phyloP scores from a whole-genome alignment of 73 alveolate species.

The Diophrys sp. region DNA sequence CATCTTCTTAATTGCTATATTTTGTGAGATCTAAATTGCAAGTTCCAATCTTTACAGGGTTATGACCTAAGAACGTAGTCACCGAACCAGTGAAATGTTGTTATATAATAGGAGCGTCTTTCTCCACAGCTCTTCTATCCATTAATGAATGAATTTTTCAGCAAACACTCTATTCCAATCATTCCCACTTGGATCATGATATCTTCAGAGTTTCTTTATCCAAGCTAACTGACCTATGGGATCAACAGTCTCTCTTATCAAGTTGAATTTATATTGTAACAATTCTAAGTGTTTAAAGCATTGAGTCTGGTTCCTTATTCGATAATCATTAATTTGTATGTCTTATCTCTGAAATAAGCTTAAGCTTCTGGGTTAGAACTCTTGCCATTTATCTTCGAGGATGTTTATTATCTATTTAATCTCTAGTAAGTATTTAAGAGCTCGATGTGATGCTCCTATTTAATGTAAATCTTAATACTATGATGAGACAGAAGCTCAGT shows the following conservation, averaged over 20 bases:
- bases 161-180: slow-evolving; percentile 11
- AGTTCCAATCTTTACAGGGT: slow-evolving; percentile 39
- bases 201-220: slow-evolving; percentile 28
- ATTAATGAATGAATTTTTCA: slow-evolving; percentile 8
- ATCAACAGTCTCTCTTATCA: slow-evolving; percentile 11
- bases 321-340: background rate
- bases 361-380: slow-evolving; percentile 2
- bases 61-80: slow-evolving; percentile 15
- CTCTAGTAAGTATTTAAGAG: too few relatives aligned
- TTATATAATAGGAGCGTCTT: slow-evolving; percentile 30
- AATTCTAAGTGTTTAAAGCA: slow-evolving; percentile 10
- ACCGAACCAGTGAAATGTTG: slow-evolving; percentile 41
- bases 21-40: slow-evolving; percentile 20
- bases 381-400: slow-evolving; percentile 4
- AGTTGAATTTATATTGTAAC: slow-evolving; percentile 1
- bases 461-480: too few relatives aligned
- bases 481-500: too few relatives aligned
- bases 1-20: slow-evolving; percentile 12
- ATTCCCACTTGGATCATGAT: slow-evolving; percentile 10
- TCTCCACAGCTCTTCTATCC: slow-evolving; percentile 26
- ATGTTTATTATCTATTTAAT: background rate
- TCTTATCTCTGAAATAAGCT: background rate
- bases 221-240: slow-evolving; percentile 44
- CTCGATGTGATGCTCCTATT: too few relatives aligned
- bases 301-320: slow-evolving; percentile 3